Percentiles rank a stretch among this genome's conserved stretches.
Evolutionary conservation across 768 basidiomycete genomes (phyloP).

Genomic region (Amanita rimosa): DNA sequence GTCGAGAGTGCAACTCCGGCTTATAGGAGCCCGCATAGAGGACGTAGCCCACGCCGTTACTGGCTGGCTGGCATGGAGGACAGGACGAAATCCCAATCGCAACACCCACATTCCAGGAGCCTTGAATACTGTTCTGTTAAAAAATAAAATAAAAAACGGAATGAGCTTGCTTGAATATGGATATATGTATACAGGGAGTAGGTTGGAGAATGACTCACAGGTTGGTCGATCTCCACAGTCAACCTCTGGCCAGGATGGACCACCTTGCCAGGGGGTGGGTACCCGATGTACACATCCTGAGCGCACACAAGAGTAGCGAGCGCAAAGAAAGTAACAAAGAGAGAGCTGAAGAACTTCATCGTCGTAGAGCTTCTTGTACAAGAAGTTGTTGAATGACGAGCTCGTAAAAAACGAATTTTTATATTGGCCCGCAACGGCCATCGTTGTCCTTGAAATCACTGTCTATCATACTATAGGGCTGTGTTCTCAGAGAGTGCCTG

Average conservation of each 20-base stretch:
- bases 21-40: conserved; percentile 35
- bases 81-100: conserved; percentile 31
- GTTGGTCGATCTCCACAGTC: not conserved
- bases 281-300: not conserved
- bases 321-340: not conserved
- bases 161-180: not conserved
- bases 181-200: too few species aligned
- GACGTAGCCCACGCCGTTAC: conserved; percentile 24
- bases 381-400: too few species aligned
- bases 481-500: too few species aligned
- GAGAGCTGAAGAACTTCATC: not conserved
- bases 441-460: too few species aligned
- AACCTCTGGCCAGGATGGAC: not conserved
- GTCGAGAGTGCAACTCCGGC: conserved; percentile 19
- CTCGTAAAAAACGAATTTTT: too few species aligned
- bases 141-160: too few species aligned
- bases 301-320: not conserved
- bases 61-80: conserved; percentile 13
- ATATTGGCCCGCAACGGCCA: too few species aligned
- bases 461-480: too few species aligned
- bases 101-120: conserved; percentile 19
- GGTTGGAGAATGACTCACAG: not conserved
- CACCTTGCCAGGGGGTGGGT: not conserved
- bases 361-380: not conserved
- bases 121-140: conserved; percentile 1